Evolutionary conservation across 805 yeast species (phyloP).

Genomic region (Wickerhamomyces bovis): DNA sequence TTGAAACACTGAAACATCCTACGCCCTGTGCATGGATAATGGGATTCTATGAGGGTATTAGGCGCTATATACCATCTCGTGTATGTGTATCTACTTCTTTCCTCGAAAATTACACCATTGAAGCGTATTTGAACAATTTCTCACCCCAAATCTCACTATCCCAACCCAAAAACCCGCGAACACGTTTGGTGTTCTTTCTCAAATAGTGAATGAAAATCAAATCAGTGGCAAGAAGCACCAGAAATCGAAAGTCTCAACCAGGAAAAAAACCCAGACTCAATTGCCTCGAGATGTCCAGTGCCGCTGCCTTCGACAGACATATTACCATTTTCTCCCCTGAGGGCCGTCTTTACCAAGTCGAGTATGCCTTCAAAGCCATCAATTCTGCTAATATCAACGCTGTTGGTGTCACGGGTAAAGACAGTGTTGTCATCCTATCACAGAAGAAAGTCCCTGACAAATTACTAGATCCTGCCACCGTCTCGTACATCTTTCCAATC

Average conservation of each 20-base stretch:
- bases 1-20: too few species aligned
- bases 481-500: constrained; percentile 78
- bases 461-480: constrained; percentile 80
- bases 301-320: constrained; percentile 98
- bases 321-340: constrained; percentile 98
- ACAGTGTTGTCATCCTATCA: constrained; percentile 80
- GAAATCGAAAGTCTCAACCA: background rate
- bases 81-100: too few species aligned
- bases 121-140: background rate
- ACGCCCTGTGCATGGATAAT: too few species aligned
- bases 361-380: constrained; percentile 96
- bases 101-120: background rate
- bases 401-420: constrained; percentile 80
- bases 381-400: constrained; percentile 89
- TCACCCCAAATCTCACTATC: too few species aligned
- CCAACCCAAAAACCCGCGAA: background rate
- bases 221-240: background rate
- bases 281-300: constrained; percentile 34
- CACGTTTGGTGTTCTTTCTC: background rate
- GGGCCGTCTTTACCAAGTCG: constrained; percentile 95
- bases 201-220: too few species aligned
- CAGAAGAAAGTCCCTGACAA: constrained; percentile 97
- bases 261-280: background rate
- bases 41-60: too few species aligned
- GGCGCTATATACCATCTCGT: too few species aligned